A percentile compares a stretch with the other conserved stretches of the same genome.
Evolutionary conservation across 1,284 basidiomycete species (phyloP).

Genomic region (Melampsora larici-populina): DNA sequence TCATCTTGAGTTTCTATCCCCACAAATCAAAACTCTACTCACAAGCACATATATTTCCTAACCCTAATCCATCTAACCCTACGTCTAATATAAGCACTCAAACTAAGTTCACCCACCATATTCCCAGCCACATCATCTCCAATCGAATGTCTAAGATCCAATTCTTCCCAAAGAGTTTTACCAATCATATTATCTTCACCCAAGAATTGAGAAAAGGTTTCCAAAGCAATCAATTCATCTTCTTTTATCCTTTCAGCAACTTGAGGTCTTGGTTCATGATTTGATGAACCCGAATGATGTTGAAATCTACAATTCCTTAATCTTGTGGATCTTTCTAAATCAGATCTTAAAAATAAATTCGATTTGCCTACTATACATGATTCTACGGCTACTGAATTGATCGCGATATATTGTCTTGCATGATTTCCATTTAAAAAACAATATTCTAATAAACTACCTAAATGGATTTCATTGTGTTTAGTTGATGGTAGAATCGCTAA

Average conservation of each 20-base stretch:
- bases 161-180: constrained; percentile 81
- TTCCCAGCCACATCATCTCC: constrained; percentile 83
- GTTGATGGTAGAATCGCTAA: constrained; percentile 67
- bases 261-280: too few relatives aligned
- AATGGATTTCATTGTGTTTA: constrained; percentile 51
- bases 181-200: constrained; percentile 97
- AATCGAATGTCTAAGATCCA: constrained; percentile 76
- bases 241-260: background rate
- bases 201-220: constrained; percentile 76
- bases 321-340: constrained; percentile 63
- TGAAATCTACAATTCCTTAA: constrained; percentile 48
- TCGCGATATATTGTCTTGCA: constrained; percentile 97
- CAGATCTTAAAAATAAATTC: constrained; percentile 85
- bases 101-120: constrained; percentile 77
- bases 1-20: background rate
- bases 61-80: constrained; percentile 91
- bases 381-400: constrained; percentile 78
- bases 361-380: constrained; percentile 98
- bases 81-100: constrained; percentile 75
- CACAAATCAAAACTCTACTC: constrained; percentile 10
- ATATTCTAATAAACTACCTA: constrained; percentile 83
- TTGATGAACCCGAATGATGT: background rate
- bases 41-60: constrained; percentile 80
- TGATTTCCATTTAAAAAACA: constrained; percentile 96
- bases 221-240: constrained; percentile 58